Evolutionary conservation across 306 rosid genomes (phyloP), one percentile per base, ranked within the genome.

Genomic region (Pterocarpus macrocarpus): DNA sequence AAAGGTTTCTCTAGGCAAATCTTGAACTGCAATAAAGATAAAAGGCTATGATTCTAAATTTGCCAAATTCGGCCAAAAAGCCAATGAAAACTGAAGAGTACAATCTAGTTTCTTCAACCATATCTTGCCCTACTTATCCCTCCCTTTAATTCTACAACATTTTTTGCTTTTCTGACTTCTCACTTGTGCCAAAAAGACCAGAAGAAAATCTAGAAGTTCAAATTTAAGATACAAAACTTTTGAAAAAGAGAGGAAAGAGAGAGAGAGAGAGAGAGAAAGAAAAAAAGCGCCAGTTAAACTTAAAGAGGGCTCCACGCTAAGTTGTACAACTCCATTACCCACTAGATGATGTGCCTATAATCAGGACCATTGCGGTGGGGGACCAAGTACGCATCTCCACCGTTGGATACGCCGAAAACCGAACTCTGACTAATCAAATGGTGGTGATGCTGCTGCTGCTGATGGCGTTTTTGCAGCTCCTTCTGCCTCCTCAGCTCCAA

Each of bases 371-470:
- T 81, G 12, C 68, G 94, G 68, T 69, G 88, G 56, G 81, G 89
- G 78, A 90, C 88, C 85, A 88, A 84, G 80, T 73, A 90, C 1
- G 92, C 95, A 73, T 91, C 91, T n/a, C 90, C 92, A 34, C 95
- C 97, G 92, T 91, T 91, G 65, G 94, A 85, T 84, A 89, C 89
- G 30, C 89, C 95, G 73, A 93, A 95, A 88, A 95, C 83, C 7
- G 97, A 85, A 76, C 49, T 80, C 53, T 50, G 57, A 50, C 17
- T 12, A 14, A 50, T 50, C 57, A 14, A 50, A 50, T 3, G 57
- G 57, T 50, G 57, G 2, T 85, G 95, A 85, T 89, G 92, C 35
- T 87, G 89, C 11, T 84, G 90, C 45, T 78, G 76, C 2, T 87
- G 28, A 22, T 22, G 28, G 28, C 28, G 28, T 22, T 22, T 22